Percentiles rank a stretch among this genome's conserved stretches.
These are phyloP conservation scores for Thermochaetoides dissita DNA, from an alignment of 2,329 filamentous ascomycete genomes.

Conservation along the genomic window DNA sequence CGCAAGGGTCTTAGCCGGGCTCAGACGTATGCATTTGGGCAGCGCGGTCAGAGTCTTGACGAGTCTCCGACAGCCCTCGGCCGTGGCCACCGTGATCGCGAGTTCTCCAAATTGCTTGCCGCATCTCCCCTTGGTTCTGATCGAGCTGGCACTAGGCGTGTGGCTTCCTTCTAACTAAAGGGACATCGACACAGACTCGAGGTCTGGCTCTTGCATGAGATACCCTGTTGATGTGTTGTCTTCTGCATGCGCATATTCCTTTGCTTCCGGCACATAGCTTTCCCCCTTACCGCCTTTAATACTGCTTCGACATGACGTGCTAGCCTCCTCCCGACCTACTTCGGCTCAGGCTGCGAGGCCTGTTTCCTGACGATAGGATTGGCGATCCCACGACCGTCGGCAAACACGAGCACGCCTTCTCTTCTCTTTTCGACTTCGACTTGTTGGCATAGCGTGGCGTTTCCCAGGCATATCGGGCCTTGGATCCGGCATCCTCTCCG, in stretches of 20 bases:
- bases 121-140: conserved; percentile 32
- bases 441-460: conserved; percentile 16
- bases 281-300: conserved; percentile 1
- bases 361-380: conserved; percentile 10
- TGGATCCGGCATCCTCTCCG: conserved; percentile 13
- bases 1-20: conserved; percentile 74
- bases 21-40: conserved; percentile 89
- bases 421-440: neutral
- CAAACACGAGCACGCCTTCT: conserved; percentile 7
- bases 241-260: too few relatives aligned
- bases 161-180: conserved; percentile 45
- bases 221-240: too few relatives aligned
- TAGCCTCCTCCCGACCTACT: neutral
- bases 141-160: conserved; percentile 41
- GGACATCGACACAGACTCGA: neutral
- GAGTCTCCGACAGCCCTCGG: conserved; percentile 46
- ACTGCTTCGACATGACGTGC: conserved; percentile 4
- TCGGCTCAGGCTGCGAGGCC: neutral
- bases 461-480: conserved; percentile 10
- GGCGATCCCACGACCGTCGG: conserved; percentile 10
- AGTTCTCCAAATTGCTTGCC: conserved; percentile 21
- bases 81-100: conserved; percentile 18
- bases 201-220: neutral
- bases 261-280: too few relatives aligned
- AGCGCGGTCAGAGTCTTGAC: conserved; percentile 43